A percentile compares a stretch with the other conserved stretches of the same genome.
phyloP scores from a whole-genome alignment of 306 rosid genomes.

The Corylus americana region DNA sequence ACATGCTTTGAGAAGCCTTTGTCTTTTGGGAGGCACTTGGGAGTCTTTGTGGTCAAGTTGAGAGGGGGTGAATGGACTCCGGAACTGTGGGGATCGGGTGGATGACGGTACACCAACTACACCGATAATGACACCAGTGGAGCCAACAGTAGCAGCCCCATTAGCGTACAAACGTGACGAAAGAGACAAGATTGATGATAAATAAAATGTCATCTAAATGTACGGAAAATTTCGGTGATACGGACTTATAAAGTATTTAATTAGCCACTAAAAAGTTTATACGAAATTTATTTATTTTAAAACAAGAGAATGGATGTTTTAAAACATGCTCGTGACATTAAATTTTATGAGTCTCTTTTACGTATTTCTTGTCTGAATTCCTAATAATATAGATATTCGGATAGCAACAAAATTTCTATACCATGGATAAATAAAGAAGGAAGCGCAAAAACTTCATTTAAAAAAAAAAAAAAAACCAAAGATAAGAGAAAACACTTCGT shows the following conservation, averaged over 20 bases:
- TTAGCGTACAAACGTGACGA: background rate
- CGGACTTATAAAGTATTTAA: constrained; percentile 6
- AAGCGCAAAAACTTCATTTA: no score
- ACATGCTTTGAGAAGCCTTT: background rate
- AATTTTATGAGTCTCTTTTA: no score
- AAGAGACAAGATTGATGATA: background rate
- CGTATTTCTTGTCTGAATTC: no score
- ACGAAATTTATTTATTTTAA: no score
- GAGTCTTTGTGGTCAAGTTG: background rate
- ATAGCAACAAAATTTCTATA: no score
- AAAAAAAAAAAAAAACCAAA: no score
- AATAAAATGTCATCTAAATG: background rate
- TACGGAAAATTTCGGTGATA: constrained; percentile 34
- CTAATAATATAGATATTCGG: no score
- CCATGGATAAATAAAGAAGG: no score
- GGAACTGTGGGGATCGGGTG: background rate
- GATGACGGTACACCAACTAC: constrained; percentile 17
- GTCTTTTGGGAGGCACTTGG: background rate
- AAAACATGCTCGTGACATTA: no score
- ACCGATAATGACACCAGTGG: background rate
- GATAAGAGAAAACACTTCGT: no score
- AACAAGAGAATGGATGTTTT: no score
- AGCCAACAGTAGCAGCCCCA: background rate
- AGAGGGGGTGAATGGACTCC: background rate
- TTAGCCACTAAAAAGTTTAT: background rate